Evolutionary conservation across 75 land plant species (phyloP).

Genomic region (Chamaecyparis obtusa): DNA sequence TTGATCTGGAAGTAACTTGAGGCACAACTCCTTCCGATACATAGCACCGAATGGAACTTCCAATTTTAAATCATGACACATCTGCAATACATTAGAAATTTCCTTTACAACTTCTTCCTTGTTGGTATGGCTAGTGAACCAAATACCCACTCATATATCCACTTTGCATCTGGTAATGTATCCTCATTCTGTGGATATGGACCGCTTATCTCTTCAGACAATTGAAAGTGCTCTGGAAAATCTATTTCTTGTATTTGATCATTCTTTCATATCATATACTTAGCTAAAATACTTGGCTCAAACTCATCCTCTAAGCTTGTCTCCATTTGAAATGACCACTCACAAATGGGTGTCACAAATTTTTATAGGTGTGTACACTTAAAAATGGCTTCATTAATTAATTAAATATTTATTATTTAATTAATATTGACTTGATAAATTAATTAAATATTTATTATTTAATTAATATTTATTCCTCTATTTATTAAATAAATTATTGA

Average conservation of each 20-base stretch:
- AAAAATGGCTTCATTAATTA: no score
- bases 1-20: constrained; percentile 55
- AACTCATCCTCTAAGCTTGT: constrained; percentile 85
- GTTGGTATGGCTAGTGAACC: constrained; percentile 19
- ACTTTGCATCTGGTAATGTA: constrained; percentile 50
- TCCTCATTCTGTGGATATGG: constrained; percentile 48
- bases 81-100: constrained; percentile 60
- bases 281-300: constrained; percentile 78
- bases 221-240: constrained; percentile 80
- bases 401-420: no score
- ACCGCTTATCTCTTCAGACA: constrained; percentile 62
- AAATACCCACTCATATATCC: constrained; percentile 65
- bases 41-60: constrained; percentile 91
- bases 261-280: constrained; percentile 85
- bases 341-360: no score
- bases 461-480: no score
- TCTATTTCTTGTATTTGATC: constrained; percentile 69
- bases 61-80: constrained; percentile 65
- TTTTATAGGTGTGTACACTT: no score
- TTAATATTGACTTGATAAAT: no score
- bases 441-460: no score
- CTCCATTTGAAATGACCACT: no score
- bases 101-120: constrained; percentile 31
- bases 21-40: constrained; percentile 77
- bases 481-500: no score